Base-by-base conservation (phyloP, 1,139 yeast genomes). In the Yamadazyma trypodendri region DNA sequence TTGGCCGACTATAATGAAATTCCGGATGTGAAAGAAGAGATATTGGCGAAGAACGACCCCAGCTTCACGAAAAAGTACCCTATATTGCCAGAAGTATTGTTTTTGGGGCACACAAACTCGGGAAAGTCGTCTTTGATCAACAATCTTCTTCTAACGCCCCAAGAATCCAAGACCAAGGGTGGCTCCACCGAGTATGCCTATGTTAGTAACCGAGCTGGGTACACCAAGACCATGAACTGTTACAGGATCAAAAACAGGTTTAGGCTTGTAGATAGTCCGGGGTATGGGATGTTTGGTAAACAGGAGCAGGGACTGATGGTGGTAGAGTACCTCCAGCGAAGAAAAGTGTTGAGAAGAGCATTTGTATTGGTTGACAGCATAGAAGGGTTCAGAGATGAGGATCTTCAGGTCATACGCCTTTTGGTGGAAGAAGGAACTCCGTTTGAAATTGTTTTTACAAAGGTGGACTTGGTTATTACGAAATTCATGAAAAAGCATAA, bases 81-180 rank as follows among this genome's bases (percentile, higher is more conserved):
- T 9, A 56, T 60, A 11, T 49, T 69, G 12, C 95, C 95, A 0
- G 95, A 87, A 51, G 77, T 87, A 2, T 64, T 84, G 6, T 68
- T 88, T 30, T 53, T 88, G 37, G 96, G 96, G 0, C 76, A 86
- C 46, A 83, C 95, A 35, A 88, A 88, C 51, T 88, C 80, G 2
- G 97, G 97, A 0, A 88, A 88, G 54, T 85, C 95, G 0, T 79
- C 94, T 0, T 58, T 88, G 28, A 63, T 88, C 28, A 84, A 86
- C 50, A 75, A 74, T 13, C 46, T 81, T 53, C 75, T 50, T 53
- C 56, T 52, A 6, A 56, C 60, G 32, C 55, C 58, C 20, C 43
- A 51, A 4, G 40, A 45, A 13, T 16, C 28, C 10, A 43, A 38
- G 15, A 28, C 45, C 2, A 16, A 28, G 22, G 65, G 58, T 23